These are phyloP conservation scores for Pugionium dolabratum DNA, from an alignment of 345 rosid species.

Conservation along the genomic window DNA sequence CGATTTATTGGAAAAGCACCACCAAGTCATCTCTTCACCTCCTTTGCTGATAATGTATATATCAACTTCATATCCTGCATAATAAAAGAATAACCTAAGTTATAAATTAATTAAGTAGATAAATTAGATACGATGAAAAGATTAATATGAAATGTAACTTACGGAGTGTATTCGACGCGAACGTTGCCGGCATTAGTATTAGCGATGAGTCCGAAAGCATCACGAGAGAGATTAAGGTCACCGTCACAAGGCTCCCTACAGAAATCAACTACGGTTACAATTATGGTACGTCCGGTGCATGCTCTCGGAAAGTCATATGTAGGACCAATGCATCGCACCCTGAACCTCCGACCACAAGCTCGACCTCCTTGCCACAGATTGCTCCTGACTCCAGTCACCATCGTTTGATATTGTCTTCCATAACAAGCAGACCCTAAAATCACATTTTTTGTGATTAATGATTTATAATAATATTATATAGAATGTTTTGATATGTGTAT, in stretches of 20 bases:
- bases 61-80: conserved; percentile 32
- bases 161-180: conserved; percentile 34
- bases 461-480: neutral
- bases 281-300: conserved; percentile 43
- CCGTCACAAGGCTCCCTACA: conserved; percentile 48
- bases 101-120: neutral
- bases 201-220: conserved; percentile 55
- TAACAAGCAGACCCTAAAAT: conserved; percentile 48
- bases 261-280: conserved; percentile 48
- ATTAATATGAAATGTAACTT: conserved; percentile 17
- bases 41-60: neutral
- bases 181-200: conserved; percentile 49
- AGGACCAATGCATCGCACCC: conserved; percentile 47
- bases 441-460: conserved; percentile 13
- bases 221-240: conserved; percentile 51
- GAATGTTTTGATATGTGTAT: neutral
- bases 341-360: conserved; percentile 56
- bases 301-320: conserved; percentile 32
- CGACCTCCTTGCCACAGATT: conserved; percentile 37
- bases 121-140: neutral
- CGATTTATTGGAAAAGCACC: conserved; percentile 23
- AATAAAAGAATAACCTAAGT: neutral
- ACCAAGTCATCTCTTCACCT: conserved; percentile 4
- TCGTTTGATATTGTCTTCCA: conserved; percentile 18
- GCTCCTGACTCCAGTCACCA: conserved; percentile 50